Percentiles rank a stretch among this genome's conserved stretches.
Evolutionary conservation across 129 eudicot species (phyloP).

Genomic region (Gnaphalium uliginosum): DNA sequence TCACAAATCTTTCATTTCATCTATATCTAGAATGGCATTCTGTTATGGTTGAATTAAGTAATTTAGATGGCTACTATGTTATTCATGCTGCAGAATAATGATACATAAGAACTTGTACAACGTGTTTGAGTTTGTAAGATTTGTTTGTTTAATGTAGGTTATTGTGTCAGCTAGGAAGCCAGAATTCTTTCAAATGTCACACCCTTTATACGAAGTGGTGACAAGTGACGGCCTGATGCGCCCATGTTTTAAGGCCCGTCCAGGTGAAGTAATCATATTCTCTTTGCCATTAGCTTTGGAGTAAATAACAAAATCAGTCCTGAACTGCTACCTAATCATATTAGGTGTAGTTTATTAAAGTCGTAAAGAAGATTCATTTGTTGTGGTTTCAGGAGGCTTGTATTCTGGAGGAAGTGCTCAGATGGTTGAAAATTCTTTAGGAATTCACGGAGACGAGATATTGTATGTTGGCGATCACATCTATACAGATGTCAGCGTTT

Average conservation of each 20-base stretch:
- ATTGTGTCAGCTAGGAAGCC: conserved; percentile 98
- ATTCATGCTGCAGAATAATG: not conserved
- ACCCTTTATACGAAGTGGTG: conserved; percentile 95
- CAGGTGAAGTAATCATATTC: conserved; percentile 47
- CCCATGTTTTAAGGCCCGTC: conserved; percentile 80
- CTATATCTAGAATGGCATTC: conserved; percentile 8
- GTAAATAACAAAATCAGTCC: conserved; percentile 16
- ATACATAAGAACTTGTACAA: not conserved
- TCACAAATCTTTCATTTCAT: not conserved
- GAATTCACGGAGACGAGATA: conserved; percentile 92
- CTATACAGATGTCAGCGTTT: conserved; percentile 90
- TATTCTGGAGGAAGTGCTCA: conserved; percentile 99
- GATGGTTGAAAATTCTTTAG: conserved; percentile 86
- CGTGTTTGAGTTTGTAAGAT: conserved; percentile 12
- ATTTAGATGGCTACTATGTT: conserved; percentile 8
- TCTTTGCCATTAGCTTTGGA: conserved; percentile 1
- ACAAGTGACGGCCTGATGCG: conserved; percentile 94
- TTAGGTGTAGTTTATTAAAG: not conserved
- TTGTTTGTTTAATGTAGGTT: conserved; percentile 50
- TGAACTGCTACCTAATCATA: conserved; percentile 2
- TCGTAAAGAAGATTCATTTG: not conserved
- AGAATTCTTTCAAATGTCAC: conserved; percentile 94
- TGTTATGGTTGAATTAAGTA: conserved; percentile 3
- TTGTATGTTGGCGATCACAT: conserved; percentile 96
- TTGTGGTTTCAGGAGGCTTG: conserved; percentile 63